A percentile compares a stretch with the other conserved stretches of the same genome.
Conservation (phyloP, 768 basidiomycete species). For the Neoboletus magnificus region DNA sequence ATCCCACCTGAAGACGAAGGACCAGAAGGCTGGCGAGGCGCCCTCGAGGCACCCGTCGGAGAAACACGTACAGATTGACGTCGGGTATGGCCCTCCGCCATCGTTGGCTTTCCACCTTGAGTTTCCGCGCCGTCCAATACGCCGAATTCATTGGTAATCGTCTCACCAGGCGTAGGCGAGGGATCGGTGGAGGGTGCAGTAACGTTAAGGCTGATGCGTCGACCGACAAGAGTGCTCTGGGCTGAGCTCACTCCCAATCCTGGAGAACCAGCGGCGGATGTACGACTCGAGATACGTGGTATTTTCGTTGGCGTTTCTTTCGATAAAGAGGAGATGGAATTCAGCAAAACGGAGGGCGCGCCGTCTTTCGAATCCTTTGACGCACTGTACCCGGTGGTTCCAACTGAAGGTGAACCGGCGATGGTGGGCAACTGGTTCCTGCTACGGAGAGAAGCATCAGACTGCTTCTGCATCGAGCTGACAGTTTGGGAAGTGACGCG, state of each 20-base stretch:
- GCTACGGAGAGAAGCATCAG: conserved; percentile 74
- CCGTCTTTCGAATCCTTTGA: conserved; percentile 56
- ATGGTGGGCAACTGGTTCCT: conserved; percentile 85
- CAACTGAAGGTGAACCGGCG: conserved; percentile 90
- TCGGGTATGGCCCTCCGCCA: conserved; percentile 37
- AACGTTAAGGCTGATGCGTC: conserved; percentile 65
- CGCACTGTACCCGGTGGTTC: conserved; percentile 50
- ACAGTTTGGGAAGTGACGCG: conserved; percentile 77
- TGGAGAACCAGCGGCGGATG: conserved; percentile 72
- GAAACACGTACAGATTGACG: conserved; percentile 64
- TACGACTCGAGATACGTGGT: conserved; percentile 85
- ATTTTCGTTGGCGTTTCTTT: conserved; percentile 94
- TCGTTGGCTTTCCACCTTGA: conserved; percentile 39
- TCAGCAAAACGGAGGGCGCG: conserved; percentile 50
- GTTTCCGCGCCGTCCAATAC: conserved; percentile 64
- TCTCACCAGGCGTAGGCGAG: conserved; percentile 52
- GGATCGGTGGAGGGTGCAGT: conserved; percentile 58
- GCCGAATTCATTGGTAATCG: conserved; percentile 72
- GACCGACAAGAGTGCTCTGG: conserved; percentile 44
- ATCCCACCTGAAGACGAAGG: conserved; percentile 44
- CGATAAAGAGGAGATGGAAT: conserved; percentile 47
- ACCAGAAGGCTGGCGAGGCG: conserved; percentile 60
- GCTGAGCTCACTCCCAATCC: conserved; percentile 60
- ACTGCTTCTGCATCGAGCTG: conserved; percentile 85
- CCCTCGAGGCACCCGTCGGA: conserved; percentile 58